Evolutionary conservation across 805 yeast species (phyloP).

Genomic region (Wickerhamiella allomyrinae): DNA sequence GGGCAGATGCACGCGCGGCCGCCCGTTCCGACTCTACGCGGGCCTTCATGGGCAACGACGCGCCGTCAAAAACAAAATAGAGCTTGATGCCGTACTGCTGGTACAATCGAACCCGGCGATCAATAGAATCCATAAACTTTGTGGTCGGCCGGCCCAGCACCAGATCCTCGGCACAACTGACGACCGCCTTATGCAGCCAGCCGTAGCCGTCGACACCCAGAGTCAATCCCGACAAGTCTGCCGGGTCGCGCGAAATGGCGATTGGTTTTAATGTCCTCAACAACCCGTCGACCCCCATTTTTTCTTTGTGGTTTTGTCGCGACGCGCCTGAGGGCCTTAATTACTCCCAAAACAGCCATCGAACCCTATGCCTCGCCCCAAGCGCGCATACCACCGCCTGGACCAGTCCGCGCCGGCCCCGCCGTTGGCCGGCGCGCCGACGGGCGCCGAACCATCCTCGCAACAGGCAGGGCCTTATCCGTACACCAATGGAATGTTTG

Average conservation of each 20-base stretch:
- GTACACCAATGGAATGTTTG: neutral
- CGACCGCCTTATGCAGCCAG: conserved; percentile 84
- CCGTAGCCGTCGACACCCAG: conserved; percentile 93
- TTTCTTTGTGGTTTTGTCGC: neutral
- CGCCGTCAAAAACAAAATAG: conserved; percentile 89
- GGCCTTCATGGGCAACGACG: conserved; percentile 62
- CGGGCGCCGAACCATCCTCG: neutral
- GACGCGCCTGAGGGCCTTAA: neutral
- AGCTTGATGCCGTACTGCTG: conserved; percentile 58
- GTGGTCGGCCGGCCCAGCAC: conserved; percentile 55
- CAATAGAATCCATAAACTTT: conserved; percentile 44
- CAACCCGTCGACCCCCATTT: conserved; percentile 71
- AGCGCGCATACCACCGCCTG: conserved; percentile 15
- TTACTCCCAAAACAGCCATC: neutral
- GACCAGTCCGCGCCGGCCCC: conserved; percentile 1
- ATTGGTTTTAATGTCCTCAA: conserved; percentile 66
- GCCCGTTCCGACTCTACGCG: conserved; percentile 57
- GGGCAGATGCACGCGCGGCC: conserved; percentile 40
- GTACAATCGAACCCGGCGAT: conserved; percentile 53
- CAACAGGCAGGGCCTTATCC: neutral
- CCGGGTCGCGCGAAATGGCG: conserved; percentile 44
- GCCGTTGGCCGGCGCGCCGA: neutral
- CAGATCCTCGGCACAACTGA: conserved; percentile 71
- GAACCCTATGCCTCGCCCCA: neutral
- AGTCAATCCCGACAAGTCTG: conserved; percentile 53